Conservation (phyloP, 768 basidiomycete genomes). For the Austroboletus festivus region DNA sequence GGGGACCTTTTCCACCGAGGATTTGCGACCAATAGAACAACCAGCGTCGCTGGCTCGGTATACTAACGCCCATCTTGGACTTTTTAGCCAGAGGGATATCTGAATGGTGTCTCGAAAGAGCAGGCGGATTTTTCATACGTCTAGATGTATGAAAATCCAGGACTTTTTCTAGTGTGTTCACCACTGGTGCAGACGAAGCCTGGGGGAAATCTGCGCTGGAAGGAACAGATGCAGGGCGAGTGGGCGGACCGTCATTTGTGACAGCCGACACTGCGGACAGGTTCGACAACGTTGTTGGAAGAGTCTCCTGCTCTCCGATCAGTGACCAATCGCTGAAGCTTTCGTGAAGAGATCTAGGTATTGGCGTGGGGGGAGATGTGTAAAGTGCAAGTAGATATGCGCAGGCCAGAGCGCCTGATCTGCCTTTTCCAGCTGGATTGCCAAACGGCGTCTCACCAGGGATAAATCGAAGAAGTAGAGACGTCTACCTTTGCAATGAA, state of each 20-base stretch:
- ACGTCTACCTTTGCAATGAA: constrained; percentile 79
- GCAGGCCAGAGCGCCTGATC: constrained; percentile 85
- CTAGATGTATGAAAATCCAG: constrained; percentile 67
- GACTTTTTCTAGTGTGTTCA: constrained; percentile 48
- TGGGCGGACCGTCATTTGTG: not conserved
- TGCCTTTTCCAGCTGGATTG: constrained; percentile 67
- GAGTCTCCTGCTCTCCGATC: constrained; percentile 19
- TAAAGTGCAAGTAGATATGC: constrained; percentile 68
- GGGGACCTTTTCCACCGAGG: constrained; percentile 54
- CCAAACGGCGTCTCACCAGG: constrained; percentile 4
- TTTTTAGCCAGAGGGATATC: constrained; percentile 27
- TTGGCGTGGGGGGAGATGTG: constrained; percentile 43
- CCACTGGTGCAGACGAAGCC: constrained; percentile 13
- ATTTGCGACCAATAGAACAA: constrained; percentile 74
- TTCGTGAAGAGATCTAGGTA: constrained; percentile 11
- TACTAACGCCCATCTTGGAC: constrained; percentile 64
- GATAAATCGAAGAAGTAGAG: not conserved
- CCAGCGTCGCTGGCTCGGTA: constrained; percentile 79
- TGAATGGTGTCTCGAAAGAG: not conserved
- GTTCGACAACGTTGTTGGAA: constrained; percentile 8
- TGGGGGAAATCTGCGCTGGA: constrained; percentile 8
- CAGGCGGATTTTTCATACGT: constrained; percentile 51
- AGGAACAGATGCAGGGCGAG: not conserved
- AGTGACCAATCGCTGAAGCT: constrained; percentile 18
- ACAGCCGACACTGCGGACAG: not conserved